phyloP scores from a whole-genome alignment of 176 grass and related monocot genomes.

The Pharus latifolius region DNA sequence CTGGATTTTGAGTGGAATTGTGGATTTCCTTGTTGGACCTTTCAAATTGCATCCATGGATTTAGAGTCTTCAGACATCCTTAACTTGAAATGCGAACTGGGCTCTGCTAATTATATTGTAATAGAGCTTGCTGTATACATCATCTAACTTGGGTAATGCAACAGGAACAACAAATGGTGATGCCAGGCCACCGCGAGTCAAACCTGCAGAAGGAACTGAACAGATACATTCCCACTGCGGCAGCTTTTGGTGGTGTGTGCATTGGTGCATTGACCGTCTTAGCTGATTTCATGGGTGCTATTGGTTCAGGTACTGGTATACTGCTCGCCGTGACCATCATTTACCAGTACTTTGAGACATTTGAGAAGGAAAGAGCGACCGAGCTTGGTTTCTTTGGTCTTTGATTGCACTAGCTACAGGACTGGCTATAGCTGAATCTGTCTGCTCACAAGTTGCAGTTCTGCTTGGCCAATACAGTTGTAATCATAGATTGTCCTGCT shows the following conservation, averaged over 20 bases:
- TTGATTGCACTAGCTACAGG: background rate
- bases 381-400: slow-evolving; percentile 44
- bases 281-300: slow-evolving; percentile 44
- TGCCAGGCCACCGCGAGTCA: slow-evolving; percentile 40
- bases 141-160: background rate
- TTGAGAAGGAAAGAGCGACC: slow-evolving; percentile 44
- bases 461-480: background rate
- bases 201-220: slow-evolving; percentile 43
- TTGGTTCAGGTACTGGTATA: slow-evolving; percentile 47
- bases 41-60: background rate
- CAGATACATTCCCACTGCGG: slow-evolving; percentile 36
- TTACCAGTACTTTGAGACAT: slow-evolving; percentile 52
- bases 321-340: slow-evolving; percentile 41
- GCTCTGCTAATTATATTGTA: background rate
- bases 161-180: slow-evolving; percentile 53
- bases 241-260: slow-evolving; percentile 40
- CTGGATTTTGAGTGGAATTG: too few relatives aligned
- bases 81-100: background rate
- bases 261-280: slow-evolving; percentile 44
- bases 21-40: too few relatives aligned
- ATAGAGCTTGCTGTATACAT: too few relatives aligned
- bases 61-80: background rate
- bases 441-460: background rate
- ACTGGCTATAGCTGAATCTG: background rate
- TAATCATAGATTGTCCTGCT: background rate